These are phyloP conservation scores for Fraxinus xanthoxyloides DNA, from an alignment of 305 asterid genomes.

Conservation along the genomic window DNA sequence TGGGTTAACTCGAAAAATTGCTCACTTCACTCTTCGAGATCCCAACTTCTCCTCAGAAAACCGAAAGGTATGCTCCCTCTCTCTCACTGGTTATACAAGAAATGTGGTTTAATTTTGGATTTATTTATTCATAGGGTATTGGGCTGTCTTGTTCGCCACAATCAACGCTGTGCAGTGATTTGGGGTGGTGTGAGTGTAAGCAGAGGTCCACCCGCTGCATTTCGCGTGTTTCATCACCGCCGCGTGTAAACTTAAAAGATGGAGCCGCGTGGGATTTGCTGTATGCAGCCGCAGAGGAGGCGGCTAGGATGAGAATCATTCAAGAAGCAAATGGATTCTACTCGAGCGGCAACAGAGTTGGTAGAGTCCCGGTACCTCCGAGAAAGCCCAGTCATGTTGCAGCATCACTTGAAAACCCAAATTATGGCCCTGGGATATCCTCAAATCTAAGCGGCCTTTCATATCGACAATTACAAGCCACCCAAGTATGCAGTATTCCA, in stretches of 20 bases:
- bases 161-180: slow-evolving; percentile 36
- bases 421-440: slow-evolving; percentile 17
- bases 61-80: slow-evolving; percentile 26
- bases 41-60: slow-evolving; percentile 11
- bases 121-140: slow-evolving; percentile 17
- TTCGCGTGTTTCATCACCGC: slow-evolving; percentile 44
- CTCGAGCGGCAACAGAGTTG: slow-evolving; percentile 14
- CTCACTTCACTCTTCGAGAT: slow-evolving; percentile 28
- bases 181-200: slow-evolving; percentile 27
- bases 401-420: slow-evolving; percentile 9
- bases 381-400: not conserved
- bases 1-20: slow-evolving; percentile 33
- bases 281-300: slow-evolving; percentile 60
- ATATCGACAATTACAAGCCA: slow-evolving; percentile 47
- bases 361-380: not conserved
- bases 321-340: slow-evolving; percentile 37
- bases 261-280: slow-evolving; percentile 42
- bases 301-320: slow-evolving; percentile 42
- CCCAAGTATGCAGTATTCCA: slow-evolving; percentile 27
- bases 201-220: slow-evolving; percentile 30
- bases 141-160: slow-evolving; percentile 52
- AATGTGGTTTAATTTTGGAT: not conserved
- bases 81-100: not conserved
- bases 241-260: slow-evolving; percentile 22
- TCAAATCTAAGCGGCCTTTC: slow-evolving; percentile 31